phyloP scores from a whole-genome alignment of 805 yeast genomes.

The Candida oleophila region DNA sequence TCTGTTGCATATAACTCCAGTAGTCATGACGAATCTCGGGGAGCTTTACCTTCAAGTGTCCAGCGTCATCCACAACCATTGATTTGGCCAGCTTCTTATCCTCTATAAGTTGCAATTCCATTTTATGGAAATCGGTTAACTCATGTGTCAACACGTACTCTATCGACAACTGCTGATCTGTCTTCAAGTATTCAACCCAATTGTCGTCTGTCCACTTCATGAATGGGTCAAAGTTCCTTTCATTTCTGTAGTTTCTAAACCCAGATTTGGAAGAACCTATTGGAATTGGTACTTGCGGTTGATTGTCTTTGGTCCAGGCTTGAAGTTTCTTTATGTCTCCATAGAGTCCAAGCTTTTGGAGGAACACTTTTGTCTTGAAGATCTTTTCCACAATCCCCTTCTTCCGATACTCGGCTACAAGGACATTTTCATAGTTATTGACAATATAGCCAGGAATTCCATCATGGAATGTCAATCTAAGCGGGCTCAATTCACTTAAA shows the following conservation, averaged over 20 bases:
- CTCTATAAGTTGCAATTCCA: constrained; percentile 22
- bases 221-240: constrained; percentile 3
- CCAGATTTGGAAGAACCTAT: background rate
- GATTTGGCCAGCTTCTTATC: constrained; percentile 16
- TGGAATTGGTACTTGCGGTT: background rate
- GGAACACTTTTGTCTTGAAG: constrained; percentile 26
- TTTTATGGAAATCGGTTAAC: constrained; percentile 33
- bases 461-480: constrained; percentile 30
- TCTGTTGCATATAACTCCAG: background rate
- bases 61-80: constrained; percentile 13
- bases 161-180: constrained; percentile 25
- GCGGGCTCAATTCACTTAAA: constrained; percentile 30
- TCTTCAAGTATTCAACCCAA: constrained; percentile 25
- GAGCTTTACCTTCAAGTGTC: background rate
- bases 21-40: constrained; percentile 2
- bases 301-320: background rate
- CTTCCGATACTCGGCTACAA: constrained; percentile 29
- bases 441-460: constrained; percentile 38
- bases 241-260: background rate
- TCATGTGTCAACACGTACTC: constrained; percentile 28
- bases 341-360: constrained; percentile 1
- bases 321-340: constrained; percentile 8
- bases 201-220: constrained; percentile 14
- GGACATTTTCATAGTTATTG: constrained; percentile 23
- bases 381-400: constrained; percentile 26